Conservation (phyloP, 331 rosid species). For the Ulmus americana region DNA sequence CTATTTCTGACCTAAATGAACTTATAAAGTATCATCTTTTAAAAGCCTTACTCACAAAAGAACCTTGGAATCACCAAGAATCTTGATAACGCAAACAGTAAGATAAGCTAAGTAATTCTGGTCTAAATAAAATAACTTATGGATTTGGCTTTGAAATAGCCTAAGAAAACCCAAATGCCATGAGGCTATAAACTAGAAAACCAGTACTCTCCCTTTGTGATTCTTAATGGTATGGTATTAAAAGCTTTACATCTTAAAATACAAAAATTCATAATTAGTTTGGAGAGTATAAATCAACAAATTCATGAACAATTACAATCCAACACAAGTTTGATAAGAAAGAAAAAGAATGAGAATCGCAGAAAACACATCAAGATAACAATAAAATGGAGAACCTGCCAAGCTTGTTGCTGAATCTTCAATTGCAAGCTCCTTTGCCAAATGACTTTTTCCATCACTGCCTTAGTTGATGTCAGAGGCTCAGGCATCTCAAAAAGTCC, state of each 20-base stretch:
- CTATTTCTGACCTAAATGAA: neutral
- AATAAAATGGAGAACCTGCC: conserved; percentile 56
- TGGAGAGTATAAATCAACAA: neutral
- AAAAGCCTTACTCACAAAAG: neutral
- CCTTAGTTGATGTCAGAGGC: conserved; percentile 51
- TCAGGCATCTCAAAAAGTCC: conserved; percentile 84
- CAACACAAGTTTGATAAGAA: neutral
- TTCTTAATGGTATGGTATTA: no score
- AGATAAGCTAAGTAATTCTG: neutral
- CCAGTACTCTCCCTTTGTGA: neutral
- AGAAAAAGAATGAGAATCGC: neutral
- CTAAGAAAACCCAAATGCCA: neutral
- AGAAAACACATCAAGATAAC: neutral
- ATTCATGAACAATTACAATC: neutral
- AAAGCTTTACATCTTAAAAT: no score
- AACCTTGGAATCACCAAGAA: no score
- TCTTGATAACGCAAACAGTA: neutral
- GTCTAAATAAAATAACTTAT: neutral
- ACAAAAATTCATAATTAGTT: no score
- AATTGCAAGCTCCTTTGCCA: conserved; percentile 54
- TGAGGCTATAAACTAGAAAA: conserved; percentile 2
- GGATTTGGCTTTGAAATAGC: neutral
- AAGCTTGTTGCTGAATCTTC: conserved; percentile 60
- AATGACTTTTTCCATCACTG: conserved; percentile 48
- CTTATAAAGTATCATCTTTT: no score